Percentiles rank a stretch among this genome's conserved stretches.
These are phyloP conservation scores for Podochytrium sp. DNA, from an alignment of 192 early-diverging fungal genomes.

Conservation along the genomic window DNA sequence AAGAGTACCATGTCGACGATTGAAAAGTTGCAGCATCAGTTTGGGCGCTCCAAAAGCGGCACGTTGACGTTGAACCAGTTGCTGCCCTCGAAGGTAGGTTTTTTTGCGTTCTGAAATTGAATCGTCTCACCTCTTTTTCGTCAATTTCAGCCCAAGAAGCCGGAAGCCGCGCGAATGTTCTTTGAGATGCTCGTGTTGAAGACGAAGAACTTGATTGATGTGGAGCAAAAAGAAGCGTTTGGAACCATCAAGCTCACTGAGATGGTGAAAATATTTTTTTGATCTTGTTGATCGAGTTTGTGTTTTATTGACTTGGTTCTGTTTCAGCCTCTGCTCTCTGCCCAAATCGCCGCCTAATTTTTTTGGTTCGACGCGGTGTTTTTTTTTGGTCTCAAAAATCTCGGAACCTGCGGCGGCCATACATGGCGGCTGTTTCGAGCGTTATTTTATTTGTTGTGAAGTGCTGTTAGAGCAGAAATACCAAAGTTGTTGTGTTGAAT, in stretches of 20 bases:
- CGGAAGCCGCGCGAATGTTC: slow-evolving; percentile 82
- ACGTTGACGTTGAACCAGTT: neutral
- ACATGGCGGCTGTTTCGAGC: neutral
- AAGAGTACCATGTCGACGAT: slow-evolving; percentile 35
- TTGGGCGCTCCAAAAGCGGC: neutral
- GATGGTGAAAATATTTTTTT: slow-evolving; percentile 29
- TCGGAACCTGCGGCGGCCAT: slow-evolving; percentile 5
- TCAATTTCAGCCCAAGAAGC: slow-evolving; percentile 47
- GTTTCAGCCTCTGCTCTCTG: slow-evolving; percentile 1
- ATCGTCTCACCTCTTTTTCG: slow-evolving; percentile 18
- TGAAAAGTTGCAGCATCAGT: slow-evolving; percentile 36
- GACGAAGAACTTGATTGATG: slow-evolving; percentile 82
- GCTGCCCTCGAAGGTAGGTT: slow-evolving; percentile 10
- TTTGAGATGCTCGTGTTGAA: slow-evolving; percentile 92
- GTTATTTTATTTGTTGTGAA: slow-evolving; percentile 3
- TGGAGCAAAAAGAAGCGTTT: slow-evolving; percentile 79
- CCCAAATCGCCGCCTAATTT: slow-evolving; percentile 17
- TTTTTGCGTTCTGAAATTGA: slow-evolving; percentile 6
- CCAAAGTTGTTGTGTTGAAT: neutral
- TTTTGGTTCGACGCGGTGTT: neutral
- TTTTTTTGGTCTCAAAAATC: slow-evolving; percentile 1
- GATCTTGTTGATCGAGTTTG: neutral
- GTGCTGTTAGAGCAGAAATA: neutral
- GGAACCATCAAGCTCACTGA: slow-evolving; percentile 77
- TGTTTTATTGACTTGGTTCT: neutral